These are phyloP conservation scores for Coemansia sp. DNA, from an alignment of 192 early-diverging fungal species.

Conservation along the genomic window DNA sequence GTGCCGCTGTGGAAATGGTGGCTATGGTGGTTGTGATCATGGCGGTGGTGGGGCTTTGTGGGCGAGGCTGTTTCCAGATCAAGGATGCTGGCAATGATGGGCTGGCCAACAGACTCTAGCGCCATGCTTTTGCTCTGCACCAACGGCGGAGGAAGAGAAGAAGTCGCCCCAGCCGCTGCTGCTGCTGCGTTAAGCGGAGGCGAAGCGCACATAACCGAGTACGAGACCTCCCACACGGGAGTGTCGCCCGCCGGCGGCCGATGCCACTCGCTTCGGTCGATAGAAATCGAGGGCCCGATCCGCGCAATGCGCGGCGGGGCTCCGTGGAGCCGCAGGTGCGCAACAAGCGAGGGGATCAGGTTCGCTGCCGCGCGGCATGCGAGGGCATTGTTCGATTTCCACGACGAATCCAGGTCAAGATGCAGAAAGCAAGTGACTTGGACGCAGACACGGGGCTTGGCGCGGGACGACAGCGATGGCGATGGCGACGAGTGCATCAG, in stretches of 20 bases:
- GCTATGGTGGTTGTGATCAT: too few species aligned
- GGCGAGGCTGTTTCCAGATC: conserved; percentile 15
- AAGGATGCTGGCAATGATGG: conserved; percentile 25
- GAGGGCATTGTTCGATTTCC: conserved; percentile 36
- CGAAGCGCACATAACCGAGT: conserved; percentile 14
- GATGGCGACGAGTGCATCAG: background rate
- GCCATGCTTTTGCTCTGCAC: conserved; percentile 4
- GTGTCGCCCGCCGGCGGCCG: background rate
- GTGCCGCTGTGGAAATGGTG: background rate
- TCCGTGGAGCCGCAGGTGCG: conserved; percentile 38
- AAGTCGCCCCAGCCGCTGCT: background rate
- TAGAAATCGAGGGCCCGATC: conserved; percentile 27
- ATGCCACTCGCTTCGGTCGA: conserved; percentile 45
- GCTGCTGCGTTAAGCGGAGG: too few species aligned
- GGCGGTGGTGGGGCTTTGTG: background rate
- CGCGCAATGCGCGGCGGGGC: conserved; percentile 48
- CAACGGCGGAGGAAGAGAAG: background rate
- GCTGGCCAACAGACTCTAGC: conserved; percentile 5
- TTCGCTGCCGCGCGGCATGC: conserved; percentile 42
- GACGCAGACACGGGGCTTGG: conserved; percentile 35
- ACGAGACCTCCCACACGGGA: conserved; percentile 20
- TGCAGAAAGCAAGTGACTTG: conserved; percentile 52
- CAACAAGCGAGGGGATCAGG: conserved; percentile 50
- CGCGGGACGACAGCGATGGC: conserved; percentile 1
- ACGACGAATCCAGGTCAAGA: conserved; percentile 39